Evolutionary conservation across 495 filamentous ascomycete species (phyloP), one percentile per base, ranked within the genome.

Genomic region (Neurospora hispaniola): DNA sequence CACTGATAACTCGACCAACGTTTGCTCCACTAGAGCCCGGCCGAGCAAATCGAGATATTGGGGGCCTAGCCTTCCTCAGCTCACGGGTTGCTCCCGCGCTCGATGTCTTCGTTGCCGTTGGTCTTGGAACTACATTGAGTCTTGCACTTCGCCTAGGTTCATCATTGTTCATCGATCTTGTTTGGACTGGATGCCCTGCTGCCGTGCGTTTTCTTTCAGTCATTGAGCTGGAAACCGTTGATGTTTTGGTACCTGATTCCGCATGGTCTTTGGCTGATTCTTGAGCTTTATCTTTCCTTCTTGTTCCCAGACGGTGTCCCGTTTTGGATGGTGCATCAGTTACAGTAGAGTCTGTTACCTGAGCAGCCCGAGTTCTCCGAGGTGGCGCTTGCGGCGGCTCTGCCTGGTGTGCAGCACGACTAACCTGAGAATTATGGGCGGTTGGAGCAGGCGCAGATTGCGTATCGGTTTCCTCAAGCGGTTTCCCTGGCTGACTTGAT

Each of bases 1-100:
- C 94, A 76, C 94, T 97, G 42, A 97, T 93, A 70, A 94, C 92
- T 72, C 94, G 88, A 20, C 92, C 92, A 31, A 95, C 90, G 71
- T 86, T 92, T 5, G 91, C 86, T 12, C 85, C 84, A 71, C 87
- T 86, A 3, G 86, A 85, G 16, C 82, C 84, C 41, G 85, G 86
- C 9, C 86, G 81, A 73, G 84, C 79, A 42, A 86, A 86, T 69
- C 83, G 81, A 44, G 85, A 85, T 42, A 86, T 81, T 2, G 88
- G 90, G 72, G 91, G 89, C 75, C 89, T 91, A 70, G 89, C 88
- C 82, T 94, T 94, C 79, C 91, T 92, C 74, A 94, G 78, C 76
- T 97, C 93, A 73, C 92, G 84, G 48, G 88, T 86, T 69, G 91
- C 89, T 74, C 86, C 85, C 16, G 85, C 78, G 2, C 87, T 86